Evolutionary conservation across 2,329 filamentous ascomycete species (phyloP).

Genomic region (Paracamarosporium sp.): DNA sequence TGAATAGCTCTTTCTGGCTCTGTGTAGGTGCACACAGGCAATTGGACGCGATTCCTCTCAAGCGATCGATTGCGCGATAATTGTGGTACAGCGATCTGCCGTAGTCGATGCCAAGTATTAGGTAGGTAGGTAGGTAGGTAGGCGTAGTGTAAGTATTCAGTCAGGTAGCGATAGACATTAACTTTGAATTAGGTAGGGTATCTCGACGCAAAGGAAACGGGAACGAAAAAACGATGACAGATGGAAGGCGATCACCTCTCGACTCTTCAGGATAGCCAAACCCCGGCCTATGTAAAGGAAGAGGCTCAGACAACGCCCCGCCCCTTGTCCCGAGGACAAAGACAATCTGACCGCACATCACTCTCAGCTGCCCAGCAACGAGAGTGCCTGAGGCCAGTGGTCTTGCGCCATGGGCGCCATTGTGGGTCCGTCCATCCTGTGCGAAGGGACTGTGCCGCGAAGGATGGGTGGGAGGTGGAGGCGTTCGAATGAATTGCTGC

Average conservation of each 20-base stretch:
- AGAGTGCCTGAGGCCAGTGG: background rate
- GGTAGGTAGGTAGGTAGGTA: too few relatives aligned
- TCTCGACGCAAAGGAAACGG: background rate
- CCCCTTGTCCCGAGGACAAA: background rate
- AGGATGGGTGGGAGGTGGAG: background rate
- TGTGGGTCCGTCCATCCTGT: background rate
- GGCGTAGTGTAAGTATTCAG: background rate
- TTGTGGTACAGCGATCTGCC: too few relatives aligned
- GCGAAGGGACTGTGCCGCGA: background rate
- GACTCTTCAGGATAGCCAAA: background rate
- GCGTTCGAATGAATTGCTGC: background rate
- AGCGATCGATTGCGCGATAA: background rate
- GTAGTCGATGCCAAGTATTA: background rate
- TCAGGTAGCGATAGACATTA: background rate
- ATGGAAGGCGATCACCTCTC: background rate
- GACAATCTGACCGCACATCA: background rate
- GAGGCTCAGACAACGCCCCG: background rate
- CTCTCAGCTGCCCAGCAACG: background rate
- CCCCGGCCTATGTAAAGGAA: conserved; percentile 5
- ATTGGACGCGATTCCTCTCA: background rate
- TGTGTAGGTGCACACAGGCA: background rate
- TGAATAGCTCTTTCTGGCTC: background rate
- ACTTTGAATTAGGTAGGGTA: background rate
- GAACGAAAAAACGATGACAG: background rate
- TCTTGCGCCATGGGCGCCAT: background rate